These are phyloP conservation scores for Hypomontagnella submonticulosa DNA, from an alignment of 495 filamentous ascomycete genomes.

Conservation along the genomic window DNA sequence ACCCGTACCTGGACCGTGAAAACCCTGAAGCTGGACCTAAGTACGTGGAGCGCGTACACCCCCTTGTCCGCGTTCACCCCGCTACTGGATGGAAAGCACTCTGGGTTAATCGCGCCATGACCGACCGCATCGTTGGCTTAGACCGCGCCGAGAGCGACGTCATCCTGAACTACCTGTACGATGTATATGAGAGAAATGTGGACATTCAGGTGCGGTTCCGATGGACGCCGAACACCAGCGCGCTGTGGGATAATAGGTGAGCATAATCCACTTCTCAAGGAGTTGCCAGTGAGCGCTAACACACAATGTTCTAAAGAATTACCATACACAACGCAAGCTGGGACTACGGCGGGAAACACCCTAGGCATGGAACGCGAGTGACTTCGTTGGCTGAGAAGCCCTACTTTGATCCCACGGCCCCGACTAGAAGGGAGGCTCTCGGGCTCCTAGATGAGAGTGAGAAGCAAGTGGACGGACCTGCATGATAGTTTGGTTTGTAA, in stretches of 20 bases:
- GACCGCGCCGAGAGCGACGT: conserved; percentile 73
- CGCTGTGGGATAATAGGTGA: conserved; percentile 73
- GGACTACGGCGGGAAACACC: conserved; percentile 72
- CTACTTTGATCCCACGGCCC: conserved; percentile 67
- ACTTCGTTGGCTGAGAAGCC: conserved; percentile 75
- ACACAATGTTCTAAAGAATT: conserved; percentile 57
- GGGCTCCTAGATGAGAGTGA: conserved; percentile 59
- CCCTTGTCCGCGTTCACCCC: conserved; percentile 76
- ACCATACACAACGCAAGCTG: conserved; percentile 75
- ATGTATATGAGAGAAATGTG: conserved; percentile 72
- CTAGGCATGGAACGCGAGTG: conserved; percentile 70
- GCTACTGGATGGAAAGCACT: conserved; percentile 77
- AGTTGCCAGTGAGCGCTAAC: conserved; percentile 10
- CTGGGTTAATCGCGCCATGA: conserved; percentile 76
- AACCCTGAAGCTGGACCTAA: conserved; percentile 70
- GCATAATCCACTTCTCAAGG: conserved; percentile 15
- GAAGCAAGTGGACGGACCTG: conserved; percentile 46
- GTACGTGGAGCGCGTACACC: conserved; percentile 72
- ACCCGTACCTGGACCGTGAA: conserved; percentile 73
- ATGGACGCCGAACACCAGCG: conserved; percentile 70
- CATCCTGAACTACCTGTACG: conserved; percentile 72
- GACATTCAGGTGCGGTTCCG: conserved; percentile 76
- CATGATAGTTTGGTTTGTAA: conserved; percentile 1
- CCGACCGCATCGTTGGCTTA: conserved; percentile 70
- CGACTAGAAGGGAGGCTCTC: conserved; percentile 67